These are phyloP conservation scores for Hemisphaericaspora xylofermentans DNA, from an alignment of 1,139 yeast genomes.

Conservation along the genomic window DNA sequence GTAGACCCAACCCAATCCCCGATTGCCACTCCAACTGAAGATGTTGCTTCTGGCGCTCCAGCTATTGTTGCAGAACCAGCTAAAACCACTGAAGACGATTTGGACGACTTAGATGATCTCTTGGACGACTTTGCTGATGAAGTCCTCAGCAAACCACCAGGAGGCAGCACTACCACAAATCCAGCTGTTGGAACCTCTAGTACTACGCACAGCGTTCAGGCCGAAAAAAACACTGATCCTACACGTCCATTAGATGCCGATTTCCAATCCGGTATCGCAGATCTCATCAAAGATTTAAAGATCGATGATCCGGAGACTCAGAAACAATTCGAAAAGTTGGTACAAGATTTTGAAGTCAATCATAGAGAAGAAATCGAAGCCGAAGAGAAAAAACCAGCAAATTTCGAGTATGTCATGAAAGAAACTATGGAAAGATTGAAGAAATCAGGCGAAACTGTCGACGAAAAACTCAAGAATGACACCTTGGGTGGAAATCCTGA, in stretches of 20 bases:
- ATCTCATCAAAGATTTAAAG: constrained; percentile 57
- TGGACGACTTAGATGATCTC: constrained; percentile 74
- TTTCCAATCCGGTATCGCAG: constrained; percentile 51
- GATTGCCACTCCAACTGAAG: not conserved
- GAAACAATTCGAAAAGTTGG: constrained; percentile 51
- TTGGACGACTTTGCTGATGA: constrained; percentile 79
- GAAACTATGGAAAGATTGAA: constrained; percentile 78
- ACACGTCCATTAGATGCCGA: constrained; percentile 37
- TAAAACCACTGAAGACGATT: constrained; percentile 49
- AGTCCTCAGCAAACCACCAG: constrained; percentile 64
- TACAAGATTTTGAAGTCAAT: constrained; percentile 44
- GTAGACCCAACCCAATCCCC: not conserved
- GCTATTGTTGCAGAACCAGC: not conserved
- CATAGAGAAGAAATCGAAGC: constrained; percentile 37
- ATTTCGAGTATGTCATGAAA: constrained; percentile 75
- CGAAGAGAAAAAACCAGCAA: constrained; percentile 33
- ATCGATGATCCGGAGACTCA: constrained; percentile 61
- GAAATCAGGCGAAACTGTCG: constrained; percentile 66
- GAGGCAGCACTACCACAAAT: constrained; percentile 28
- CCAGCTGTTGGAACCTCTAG: constrained; percentile 10
- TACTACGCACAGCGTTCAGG: constrained; percentile 12
- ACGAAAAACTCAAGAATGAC: constrained; percentile 58
- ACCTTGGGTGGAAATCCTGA: constrained; percentile 49
- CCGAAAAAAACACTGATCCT: constrained; percentile 12
- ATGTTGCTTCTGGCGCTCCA: not conserved